phyloP scores from a whole-genome alignment of 345 rosid species.

The Garcia nutans region DNA sequence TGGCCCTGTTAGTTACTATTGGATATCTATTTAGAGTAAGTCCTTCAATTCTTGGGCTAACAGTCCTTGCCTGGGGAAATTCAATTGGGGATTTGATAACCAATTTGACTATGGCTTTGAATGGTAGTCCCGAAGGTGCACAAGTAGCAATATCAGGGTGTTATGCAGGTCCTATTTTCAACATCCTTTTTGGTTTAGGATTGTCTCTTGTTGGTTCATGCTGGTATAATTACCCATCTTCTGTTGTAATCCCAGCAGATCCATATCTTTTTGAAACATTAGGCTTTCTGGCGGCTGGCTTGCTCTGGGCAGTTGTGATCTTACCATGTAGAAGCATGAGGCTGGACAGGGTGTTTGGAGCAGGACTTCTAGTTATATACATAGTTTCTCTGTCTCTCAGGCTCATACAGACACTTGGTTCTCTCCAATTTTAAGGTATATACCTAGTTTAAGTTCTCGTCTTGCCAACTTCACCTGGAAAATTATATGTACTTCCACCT shows the following conservation, averaged over 20 bases:
- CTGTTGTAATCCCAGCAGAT: constrained; percentile 48
- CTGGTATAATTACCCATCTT: constrained; percentile 53
- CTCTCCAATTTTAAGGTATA: constrained; percentile 13
- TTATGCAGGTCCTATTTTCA: constrained; percentile 88
- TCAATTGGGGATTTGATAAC: constrained; percentile 82
- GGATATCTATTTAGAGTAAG: constrained; percentile 62
- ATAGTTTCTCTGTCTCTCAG: constrained; percentile 52
- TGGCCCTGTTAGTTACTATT: constrained; percentile 62
- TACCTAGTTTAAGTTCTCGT: background rate
- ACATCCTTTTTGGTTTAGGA: constrained; percentile 71
- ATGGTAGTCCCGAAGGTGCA: constrained; percentile 65
- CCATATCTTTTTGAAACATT: constrained; percentile 65
- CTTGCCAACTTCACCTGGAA: background rate
- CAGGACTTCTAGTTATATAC: constrained; percentile 66
- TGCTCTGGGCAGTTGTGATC: constrained; percentile 79
- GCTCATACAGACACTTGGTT: constrained; percentile 42
- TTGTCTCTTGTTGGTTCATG: constrained; percentile 58
- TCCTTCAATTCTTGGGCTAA: constrained; percentile 74
- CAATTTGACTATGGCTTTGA: constrained; percentile 62
- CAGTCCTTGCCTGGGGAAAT: constrained; percentile 93
- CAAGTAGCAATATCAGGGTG: constrained; percentile 82
- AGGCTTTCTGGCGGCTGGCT: constrained; percentile 58
- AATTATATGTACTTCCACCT: background rate
- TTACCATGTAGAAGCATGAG: constrained; percentile 67
- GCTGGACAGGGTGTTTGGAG: constrained; percentile 64